Conservation (phyloP, 345 rosid species). For the Melaleuca quinquenervia region DNA sequence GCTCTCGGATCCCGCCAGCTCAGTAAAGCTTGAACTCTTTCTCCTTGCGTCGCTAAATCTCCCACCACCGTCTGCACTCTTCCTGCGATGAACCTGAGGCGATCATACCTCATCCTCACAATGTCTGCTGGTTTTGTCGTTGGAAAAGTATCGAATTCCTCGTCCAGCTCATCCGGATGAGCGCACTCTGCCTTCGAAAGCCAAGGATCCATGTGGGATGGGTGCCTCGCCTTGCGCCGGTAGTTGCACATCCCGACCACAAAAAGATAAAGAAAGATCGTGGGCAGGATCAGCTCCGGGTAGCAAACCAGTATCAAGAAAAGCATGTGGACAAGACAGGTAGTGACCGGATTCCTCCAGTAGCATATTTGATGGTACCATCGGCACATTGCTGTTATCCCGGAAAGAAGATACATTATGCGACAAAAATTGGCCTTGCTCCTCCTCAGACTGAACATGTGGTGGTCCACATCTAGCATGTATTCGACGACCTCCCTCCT, state of each 20-base stretch:
- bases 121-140: conserved; percentile 43
- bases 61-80: conserved; percentile 84
- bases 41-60: conserved; percentile 84
- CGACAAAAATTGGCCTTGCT: conserved; percentile 90
- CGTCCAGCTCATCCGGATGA: conserved; percentile 86
- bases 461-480: conserved; percentile 89
- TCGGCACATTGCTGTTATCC: conserved; percentile 50
- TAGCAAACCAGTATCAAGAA: conserved; percentile 81
- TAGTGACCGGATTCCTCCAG: conserved; percentile 87
- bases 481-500: conserved; percentile 82
- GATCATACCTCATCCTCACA: conserved; percentile 68
- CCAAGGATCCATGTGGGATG: conserved; percentile 85
- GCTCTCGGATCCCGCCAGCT: conserved; percentile 99
- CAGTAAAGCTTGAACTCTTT: conserved; percentile 70
- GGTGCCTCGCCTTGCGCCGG: conserved; percentile 73
- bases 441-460: conserved; percentile 87
- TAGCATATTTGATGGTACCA: conserved; percentile 76
- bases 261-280: conserved; percentile 81
- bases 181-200: conserved; percentile 65
- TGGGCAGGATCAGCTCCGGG: conserved; percentile 83
- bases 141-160: conserved; percentile 86
- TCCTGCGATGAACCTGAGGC: conserved; percentile 75
- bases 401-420: conserved; percentile 66
- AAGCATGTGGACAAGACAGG: conserved; percentile 61
- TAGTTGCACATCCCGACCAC: conserved; percentile 92